A percentile compares a stretch with the other conserved stretches of the same genome.
Evolutionary conservation across 768 basidiomycete species (phyloP).

Genomic region (Pleurotus sapidus): DNA sequence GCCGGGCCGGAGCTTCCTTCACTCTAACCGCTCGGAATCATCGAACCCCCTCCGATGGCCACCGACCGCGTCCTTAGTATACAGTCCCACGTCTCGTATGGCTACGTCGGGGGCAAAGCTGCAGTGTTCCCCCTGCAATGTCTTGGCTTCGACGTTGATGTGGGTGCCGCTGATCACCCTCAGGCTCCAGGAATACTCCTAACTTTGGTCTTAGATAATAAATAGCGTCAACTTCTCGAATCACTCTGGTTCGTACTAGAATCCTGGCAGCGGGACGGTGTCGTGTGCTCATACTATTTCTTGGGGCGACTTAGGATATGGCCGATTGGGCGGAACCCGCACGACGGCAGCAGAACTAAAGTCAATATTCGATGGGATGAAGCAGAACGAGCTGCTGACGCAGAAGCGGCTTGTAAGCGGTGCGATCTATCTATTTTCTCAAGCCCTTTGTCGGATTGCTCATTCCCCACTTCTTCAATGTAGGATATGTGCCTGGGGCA

Average conservation of each 20-base stretch:
- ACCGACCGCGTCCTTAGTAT: conserved; percentile 75
- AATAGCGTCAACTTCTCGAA: conserved; percentile 96
- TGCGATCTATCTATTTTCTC: conserved; percentile 19
- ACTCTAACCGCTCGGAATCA: too few relatives aligned
- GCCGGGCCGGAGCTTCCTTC: too few relatives aligned
- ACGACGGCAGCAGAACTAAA: conserved; percentile 76
- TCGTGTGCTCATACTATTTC: too few relatives aligned
- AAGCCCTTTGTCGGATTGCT: not conserved
- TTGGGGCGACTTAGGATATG: conserved; percentile 60
- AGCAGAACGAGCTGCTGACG: conserved; percentile 69
- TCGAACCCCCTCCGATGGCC: not conserved
- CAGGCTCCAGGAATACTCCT: conserved; percentile 3
- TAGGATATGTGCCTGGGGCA: conserved; percentile 87
- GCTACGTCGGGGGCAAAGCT: conserved; percentile 89
- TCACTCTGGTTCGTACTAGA: conserved; percentile 63
- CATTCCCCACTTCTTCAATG: not conserved
- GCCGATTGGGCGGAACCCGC: conserved; percentile 74
- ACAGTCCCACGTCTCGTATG: conserved; percentile 91
- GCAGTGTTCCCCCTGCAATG: conserved; percentile 77
- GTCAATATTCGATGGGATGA: conserved; percentile 70
- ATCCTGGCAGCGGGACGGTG: too few relatives aligned
- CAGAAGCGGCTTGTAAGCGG: conserved; percentile 81
- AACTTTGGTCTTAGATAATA: conserved; percentile 51
- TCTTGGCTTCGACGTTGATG: conserved; percentile 95
- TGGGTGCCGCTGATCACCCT: conserved; percentile 32